Conservation (phyloP, 306 rosid genomes). For the Gastrolobium villosum region DNA sequence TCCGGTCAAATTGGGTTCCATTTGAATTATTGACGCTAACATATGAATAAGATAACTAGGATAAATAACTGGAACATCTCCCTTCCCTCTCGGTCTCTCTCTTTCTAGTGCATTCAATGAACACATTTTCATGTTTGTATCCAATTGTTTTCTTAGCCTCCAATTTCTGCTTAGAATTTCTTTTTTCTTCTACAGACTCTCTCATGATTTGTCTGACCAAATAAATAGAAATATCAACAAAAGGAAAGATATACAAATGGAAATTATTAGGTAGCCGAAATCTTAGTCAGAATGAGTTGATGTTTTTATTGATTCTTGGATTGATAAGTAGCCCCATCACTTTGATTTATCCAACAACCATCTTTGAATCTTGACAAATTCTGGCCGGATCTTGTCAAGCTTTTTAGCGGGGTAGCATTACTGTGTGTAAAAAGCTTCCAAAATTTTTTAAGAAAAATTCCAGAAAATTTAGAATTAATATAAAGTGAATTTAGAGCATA, state of each 20-base stretch:
- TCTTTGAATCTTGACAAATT: not conserved
- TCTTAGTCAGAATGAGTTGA: not conserved
- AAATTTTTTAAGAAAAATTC: not conserved
- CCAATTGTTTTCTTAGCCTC: too few species aligned
- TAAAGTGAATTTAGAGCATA: not conserved
- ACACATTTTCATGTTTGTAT: not conserved
- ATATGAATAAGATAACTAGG: slow-evolving; percentile 1
- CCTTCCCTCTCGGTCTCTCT: not conserved
- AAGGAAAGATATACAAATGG: not conserved
- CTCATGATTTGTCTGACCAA: not conserved
- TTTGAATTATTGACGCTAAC: not conserved
- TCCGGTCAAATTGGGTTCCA: not conserved
- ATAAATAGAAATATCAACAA: not conserved
- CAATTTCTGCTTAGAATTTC: not conserved
- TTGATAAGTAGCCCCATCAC: not conserved
- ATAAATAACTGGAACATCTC: slow-evolving; percentile 12
- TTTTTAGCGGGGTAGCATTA: not conserved
- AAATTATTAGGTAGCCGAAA: not conserved
- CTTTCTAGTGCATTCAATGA: not conserved
- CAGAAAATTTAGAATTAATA: not conserved
- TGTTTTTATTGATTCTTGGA: not conserved
- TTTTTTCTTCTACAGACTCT: slow-evolving; percentile 11
- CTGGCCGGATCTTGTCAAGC: not conserved
- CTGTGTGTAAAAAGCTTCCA: not conserved
- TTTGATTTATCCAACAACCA: not conserved